These are phyloP conservation scores for Metschnikowia continentalis DNA, from an alignment of 805 yeast genomes.

Conservation along the genomic window DNA sequence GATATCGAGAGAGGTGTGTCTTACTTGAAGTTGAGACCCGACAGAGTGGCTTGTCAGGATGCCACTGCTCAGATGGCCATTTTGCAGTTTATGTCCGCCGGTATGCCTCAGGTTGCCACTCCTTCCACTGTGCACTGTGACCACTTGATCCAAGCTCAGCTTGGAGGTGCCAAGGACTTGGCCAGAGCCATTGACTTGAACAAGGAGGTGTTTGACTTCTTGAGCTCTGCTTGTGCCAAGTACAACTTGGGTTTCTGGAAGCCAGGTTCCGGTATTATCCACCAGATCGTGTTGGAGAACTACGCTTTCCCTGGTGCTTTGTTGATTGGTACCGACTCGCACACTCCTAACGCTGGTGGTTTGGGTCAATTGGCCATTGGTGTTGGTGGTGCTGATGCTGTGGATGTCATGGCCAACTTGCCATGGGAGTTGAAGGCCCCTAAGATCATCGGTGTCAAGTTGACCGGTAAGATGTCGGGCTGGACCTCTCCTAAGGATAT, in stretches of 20 bases:
- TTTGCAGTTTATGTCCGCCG: constrained; percentile 94
- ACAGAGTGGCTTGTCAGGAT: constrained; percentile 98
- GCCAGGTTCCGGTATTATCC: constrained; percentile 98
- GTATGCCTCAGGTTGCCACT: constrained; percentile 84
- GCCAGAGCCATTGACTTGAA: constrained; percentile 81
- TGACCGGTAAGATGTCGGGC: constrained; percentile 86
- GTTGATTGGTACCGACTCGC: constrained; percentile 95
- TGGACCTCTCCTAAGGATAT: constrained; percentile 98
- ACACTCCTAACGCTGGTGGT: constrained; percentile 98
- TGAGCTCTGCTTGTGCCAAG: constrained; percentile 85
- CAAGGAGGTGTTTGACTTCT: constrained; percentile 92
- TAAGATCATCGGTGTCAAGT: constrained; percentile 88
- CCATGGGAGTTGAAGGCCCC: constrained; percentile 99
- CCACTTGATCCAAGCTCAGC: constrained; percentile 93
- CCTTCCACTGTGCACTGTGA: constrained; percentile 98
- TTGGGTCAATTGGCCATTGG: constrained; percentile 96
- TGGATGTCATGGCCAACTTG: constrained; percentile 88
- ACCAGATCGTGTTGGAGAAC: constrained; percentile 94
- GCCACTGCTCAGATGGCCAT: constrained; percentile 99
- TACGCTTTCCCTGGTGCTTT: constrained; percentile 96
- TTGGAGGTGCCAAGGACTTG: constrained; percentile 84
- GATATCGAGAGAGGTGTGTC: constrained; percentile 82
- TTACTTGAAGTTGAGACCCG: constrained; percentile 92
- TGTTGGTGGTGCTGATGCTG: constrained; percentile 99
- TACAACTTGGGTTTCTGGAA: constrained; percentile 98